Percentiles rank a stretch among this genome's conserved stretches.
Conservation (phyloP, 139 green algal genomes). For the Yamagishiella unicocca region DNA sequence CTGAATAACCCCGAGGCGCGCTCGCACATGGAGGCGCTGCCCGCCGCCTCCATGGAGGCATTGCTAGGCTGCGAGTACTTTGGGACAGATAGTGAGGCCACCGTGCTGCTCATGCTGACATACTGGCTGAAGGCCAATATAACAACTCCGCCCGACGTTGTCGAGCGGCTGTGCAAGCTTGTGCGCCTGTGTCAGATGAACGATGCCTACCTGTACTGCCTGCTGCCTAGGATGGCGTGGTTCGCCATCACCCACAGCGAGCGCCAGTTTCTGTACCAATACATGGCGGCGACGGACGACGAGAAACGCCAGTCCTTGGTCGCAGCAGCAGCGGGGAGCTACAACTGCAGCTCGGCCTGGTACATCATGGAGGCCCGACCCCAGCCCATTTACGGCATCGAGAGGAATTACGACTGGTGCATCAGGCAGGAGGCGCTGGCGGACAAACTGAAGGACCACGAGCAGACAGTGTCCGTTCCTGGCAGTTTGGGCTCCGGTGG, state of each 20-base stretch:
- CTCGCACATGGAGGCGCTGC: background rate
- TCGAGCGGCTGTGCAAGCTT: background rate
- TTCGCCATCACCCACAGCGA: slow-evolving; percentile 4
- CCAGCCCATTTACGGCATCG: background rate
- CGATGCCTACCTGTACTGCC: background rate
- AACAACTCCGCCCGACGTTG: background rate
- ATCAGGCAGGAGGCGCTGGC: slow-evolving; percentile 4
- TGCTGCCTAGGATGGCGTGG: background rate
- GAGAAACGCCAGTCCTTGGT: background rate
- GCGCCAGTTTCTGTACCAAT: slow-evolving; percentile 13
- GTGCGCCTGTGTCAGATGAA: background rate
- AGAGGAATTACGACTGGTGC: background rate
- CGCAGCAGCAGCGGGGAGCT: background rate
- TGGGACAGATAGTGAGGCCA: background rate
- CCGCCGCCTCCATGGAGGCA: slow-evolving; percentile 11
- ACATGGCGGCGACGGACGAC: background rate
- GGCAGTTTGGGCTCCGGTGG: slow-evolving; percentile 5
- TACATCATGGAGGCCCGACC: background rate
- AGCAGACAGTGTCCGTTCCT: background rate
- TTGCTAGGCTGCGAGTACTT: background rate
- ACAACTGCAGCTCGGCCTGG: background rate
- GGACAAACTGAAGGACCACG: background rate
- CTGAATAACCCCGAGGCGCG: background rate
- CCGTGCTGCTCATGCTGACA: background rate
- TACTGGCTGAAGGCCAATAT: background rate